Conservation (phyloP, 2,329 filamentous ascomycete genomes). For the Dryadomyces sulphureus region DNA sequence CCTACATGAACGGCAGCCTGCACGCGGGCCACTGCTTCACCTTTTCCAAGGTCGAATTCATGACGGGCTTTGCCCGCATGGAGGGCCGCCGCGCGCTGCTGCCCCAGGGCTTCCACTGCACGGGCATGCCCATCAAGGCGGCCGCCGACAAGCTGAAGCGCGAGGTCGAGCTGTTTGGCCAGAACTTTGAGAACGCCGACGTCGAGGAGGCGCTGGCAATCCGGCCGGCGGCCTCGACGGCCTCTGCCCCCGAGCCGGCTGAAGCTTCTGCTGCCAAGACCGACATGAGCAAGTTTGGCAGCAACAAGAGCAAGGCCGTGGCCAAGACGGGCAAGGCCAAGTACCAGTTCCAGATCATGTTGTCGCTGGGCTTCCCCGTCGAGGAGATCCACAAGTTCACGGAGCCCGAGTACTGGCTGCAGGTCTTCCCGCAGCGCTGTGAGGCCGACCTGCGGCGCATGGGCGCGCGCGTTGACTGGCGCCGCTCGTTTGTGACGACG, state of each 20-base stretch:
- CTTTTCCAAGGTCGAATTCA: constrained; percentile 85
- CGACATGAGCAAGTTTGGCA: constrained; percentile 84
- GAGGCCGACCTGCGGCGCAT: constrained; percentile 68
- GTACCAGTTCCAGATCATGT: constrained; percentile 87
- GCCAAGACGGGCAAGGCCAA: constrained; percentile 87
- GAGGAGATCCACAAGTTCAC: constrained; percentile 90
- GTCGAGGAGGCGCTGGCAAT: constrained; percentile 32
- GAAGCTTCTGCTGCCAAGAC: no score
- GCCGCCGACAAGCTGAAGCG: constrained; percentile 82
- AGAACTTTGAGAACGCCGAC: constrained; percentile 56
- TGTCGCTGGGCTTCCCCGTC: constrained; percentile 71
- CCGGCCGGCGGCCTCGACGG: constrained; percentile 53
- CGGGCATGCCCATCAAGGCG: constrained; percentile 95
- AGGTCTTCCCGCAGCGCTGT: constrained; percentile 72
- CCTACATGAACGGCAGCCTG: constrained; percentile 19
- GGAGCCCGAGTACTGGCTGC: constrained; percentile 64
- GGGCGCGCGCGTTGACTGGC: constrained; percentile 83
- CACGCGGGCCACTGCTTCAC: constrained; percentile 75
- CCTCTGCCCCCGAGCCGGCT: constrained; percentile 31
- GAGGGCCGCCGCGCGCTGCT: constrained; percentile 77
- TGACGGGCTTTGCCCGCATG: constrained; percentile 75
- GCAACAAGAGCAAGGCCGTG: constrained; percentile 83
- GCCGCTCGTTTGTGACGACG: constrained; percentile 83
- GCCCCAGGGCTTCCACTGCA: constrained; percentile 90
- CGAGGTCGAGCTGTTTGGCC: constrained; percentile 79